Evolutionary conservation across 2,329 filamentous ascomycete species (phyloP), one percentile per base, ranked within the genome.

Genomic region (Lasiodiplodia gonubiensis): DNA sequence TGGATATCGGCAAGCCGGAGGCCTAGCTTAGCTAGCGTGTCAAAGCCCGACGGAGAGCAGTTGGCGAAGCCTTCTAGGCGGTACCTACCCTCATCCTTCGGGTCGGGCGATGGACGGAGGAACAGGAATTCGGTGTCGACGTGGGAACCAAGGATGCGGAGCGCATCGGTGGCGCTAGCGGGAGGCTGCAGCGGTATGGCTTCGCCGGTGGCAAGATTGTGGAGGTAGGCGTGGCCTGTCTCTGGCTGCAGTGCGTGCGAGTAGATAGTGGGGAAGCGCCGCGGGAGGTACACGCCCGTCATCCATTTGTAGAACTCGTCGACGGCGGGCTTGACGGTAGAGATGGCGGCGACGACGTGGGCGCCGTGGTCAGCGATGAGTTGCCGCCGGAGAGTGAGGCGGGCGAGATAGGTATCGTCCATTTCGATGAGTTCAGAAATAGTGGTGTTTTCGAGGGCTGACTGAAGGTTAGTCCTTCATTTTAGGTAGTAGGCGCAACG

Each of bases 81-180:
- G 74, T 89, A 90, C 67, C 80, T 82, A 0, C 71, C 70, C 1
- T 75, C 71, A 25, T 75, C 75, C 3, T 72, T 69, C 0, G 71
- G 64, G 0, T 70, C 55, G 1, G 65, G 67, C 6, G 70, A 78
- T 0, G 85, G 85, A 0, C 88, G 76, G 0, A 90, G 80, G 69
- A 90, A 75, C 3, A 90, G 76, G 72, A 89, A 86, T 65, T 90
- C 88, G 54, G 84, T 83, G 70, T 90, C 88, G 30, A 90, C 75
- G 64, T 85, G 84, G 12, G 78, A 76, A 35, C 82, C 83, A 0
- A 90, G 75, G 3, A 80, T 81, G 53, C 80, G 72, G 2, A 89
- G 80, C 0, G 84, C 83, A 27, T 73, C 70, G 8, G 75, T 69
- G 0, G 80, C 78, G 5, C 78, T 72, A 1, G 74, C 68, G 1